These are phyloP conservation scores for Ambrosia hybrid DNA, from an alignment of 140 eudicot genomes.

Conservation along the genomic window DNA sequence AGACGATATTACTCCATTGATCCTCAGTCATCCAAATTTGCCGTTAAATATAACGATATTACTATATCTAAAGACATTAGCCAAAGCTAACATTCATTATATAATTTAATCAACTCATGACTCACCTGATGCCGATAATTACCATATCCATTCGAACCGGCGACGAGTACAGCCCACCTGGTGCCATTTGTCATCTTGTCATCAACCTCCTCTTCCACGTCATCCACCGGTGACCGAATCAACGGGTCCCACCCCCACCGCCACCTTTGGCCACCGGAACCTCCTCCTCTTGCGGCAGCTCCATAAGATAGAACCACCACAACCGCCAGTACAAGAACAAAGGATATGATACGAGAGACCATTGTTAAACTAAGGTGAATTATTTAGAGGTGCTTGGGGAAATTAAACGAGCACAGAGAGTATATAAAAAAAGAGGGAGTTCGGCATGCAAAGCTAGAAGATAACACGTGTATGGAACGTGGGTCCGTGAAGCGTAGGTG, in stretches of 20 bases:
- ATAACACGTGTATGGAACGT: slow-evolving; percentile 24
- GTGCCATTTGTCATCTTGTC: slow-evolving; percentile 8
- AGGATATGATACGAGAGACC: slow-evolving; percentile 5
- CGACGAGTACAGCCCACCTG: slow-evolving; percentile 28
- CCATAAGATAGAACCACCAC: slow-evolving; percentile 7
- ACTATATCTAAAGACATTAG: no score
- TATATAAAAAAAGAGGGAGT: not conserved
- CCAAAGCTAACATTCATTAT: no score
- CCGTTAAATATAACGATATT: no score
- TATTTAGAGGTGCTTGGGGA: no score
- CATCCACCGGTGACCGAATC: slow-evolving; percentile 29
- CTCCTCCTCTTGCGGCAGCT: slow-evolving; percentile 1
- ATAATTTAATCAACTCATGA: no score
- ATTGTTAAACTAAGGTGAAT: no score
- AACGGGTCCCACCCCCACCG: slow-evolving; percentile 32
- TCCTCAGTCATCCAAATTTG: no score
- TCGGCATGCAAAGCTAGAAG: slow-evolving; percentile 26
- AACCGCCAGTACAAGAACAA: slow-evolving; percentile 7
- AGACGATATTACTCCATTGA: no score
- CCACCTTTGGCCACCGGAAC: slow-evolving; percentile 6
- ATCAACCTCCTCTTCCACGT: not conserved
- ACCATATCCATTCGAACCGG: slow-evolving; percentile 25
- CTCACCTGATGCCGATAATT: slow-evolving; percentile 30
- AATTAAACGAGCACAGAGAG: not conserved
- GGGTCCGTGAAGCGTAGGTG: slow-evolving; percentile 8